These are phyloP conservation scores for Hypoxylon sp. DNA, from an alignment of 2,329 filamentous ascomycete species.

Conservation along the genomic window DNA sequence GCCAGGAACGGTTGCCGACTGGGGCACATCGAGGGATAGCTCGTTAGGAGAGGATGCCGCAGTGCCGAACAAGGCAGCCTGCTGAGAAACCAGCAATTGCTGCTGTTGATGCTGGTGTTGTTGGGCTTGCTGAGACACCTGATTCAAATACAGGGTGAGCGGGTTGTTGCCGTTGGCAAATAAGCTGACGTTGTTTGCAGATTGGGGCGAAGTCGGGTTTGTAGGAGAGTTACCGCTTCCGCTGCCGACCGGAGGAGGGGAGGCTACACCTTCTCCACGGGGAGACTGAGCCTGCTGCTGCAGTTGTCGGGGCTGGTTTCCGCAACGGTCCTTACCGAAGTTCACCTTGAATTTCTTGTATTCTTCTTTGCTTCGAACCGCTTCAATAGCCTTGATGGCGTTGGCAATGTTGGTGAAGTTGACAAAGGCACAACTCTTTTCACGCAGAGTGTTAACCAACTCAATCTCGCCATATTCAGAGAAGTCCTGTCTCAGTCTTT, in stretches of 20 bases:
- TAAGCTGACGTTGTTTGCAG: constrained; percentile 68
- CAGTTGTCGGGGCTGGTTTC: constrained; percentile 92
- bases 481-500: constrained; percentile 95
- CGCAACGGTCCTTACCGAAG: constrained; percentile 98
- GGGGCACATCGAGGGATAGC: constrained; percentile 68
- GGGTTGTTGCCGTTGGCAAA: constrained; percentile 90
- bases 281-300: constrained; percentile 76
- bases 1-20: constrained; percentile 70
- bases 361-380: constrained; percentile 91
- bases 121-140: constrained; percentile 79
- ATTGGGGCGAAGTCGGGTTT: constrained; percentile 68
- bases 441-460: constrained; percentile 92
- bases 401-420: constrained; percentile 99
- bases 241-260: constrained; percentile 70
- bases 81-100: constrained; percentile 78
- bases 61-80: constrained; percentile 83
- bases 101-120: constrained; percentile 82
- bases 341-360: constrained; percentile 99
- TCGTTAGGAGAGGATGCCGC: constrained; percentile 71
- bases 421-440: constrained; percentile 99
- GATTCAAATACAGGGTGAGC: constrained; percentile 91
- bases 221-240: constrained; percentile 70
- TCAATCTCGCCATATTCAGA: constrained; percentile 98
- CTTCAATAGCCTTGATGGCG: constrained; percentile 99
- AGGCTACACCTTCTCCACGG: constrained; percentile 69